Conservation (phyloP, 2,329 filamentous ascomycete species). For the Claviceps lovelessii region DNA sequence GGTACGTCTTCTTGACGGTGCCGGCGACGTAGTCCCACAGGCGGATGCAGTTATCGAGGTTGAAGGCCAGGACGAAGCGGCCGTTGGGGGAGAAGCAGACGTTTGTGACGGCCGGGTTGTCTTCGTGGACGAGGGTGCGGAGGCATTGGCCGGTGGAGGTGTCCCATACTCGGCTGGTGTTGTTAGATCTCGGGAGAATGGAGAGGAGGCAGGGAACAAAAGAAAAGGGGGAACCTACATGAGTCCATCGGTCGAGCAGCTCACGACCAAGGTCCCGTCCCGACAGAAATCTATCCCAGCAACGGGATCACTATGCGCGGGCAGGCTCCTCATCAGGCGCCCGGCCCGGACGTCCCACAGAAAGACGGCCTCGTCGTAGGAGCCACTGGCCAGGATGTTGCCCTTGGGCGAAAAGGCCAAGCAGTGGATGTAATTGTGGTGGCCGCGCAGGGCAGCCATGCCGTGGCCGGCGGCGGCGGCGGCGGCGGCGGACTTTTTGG, state of each 20-base stretch:
- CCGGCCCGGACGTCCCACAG: constrained; percentile 90
- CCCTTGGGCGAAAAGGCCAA: constrained; percentile 95
- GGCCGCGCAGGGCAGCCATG: constrained; percentile 55
- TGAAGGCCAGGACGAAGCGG: constrained; percentile 82
- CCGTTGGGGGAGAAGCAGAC: constrained; percentile 93
- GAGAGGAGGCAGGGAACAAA: background rate
- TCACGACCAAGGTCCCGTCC: constrained; percentile 84
- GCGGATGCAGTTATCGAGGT: constrained; percentile 75
- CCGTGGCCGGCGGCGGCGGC: constrained; percentile 23
- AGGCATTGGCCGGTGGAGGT: constrained; percentile 89
- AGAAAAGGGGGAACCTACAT: constrained; percentile 40
- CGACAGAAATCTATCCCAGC: constrained; percentile 83
- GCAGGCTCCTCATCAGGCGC: constrained; percentile 73
- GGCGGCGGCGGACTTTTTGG: constrained; percentile 20
- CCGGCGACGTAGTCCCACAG: constrained; percentile 93
- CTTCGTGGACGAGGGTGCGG: constrained; percentile 88
- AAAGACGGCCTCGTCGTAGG: constrained; percentile 94
- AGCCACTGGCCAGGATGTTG: constrained; percentile 89
- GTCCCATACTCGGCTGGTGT: constrained; percentile 71
- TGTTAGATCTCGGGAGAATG: background rate
- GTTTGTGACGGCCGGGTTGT: constrained; percentile 77
- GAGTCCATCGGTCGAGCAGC: constrained; percentile 79
- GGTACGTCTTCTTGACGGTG: constrained; percentile 89
- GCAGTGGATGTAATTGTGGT: constrained; percentile 93
- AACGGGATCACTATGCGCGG: constrained; percentile 90